Evolutionary conservation across 805 yeast genomes (phyloP), one percentile per base, ranked within the genome.

Genomic region (Wickerhamomyces sydowiorum): DNA sequence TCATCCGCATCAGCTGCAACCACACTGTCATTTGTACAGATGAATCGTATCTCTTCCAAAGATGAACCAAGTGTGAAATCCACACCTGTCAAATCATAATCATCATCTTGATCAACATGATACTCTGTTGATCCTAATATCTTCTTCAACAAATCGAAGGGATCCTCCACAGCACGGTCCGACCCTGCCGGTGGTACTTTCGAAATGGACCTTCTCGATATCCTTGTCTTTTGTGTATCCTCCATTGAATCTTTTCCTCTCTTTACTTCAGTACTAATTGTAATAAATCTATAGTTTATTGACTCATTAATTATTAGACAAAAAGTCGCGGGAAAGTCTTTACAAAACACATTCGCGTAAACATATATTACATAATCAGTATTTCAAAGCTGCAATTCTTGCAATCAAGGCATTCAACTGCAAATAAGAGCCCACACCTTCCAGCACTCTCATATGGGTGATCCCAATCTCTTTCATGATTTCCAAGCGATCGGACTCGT

Each of bases 371-470:
- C n/a, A n/a, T n/a, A n/a, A n/a, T n/a, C 13, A 32, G 14, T 33
- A 22, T 27, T 34, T 25, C 23, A 50, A 20, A 19, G 43, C 47
- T 3, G 48, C 36, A 9, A 70, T 59, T 52, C 73, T 82, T 18
- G 96, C 83, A 36, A 88, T 65, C 67, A 93, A 70, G 7, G 96
- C 95, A 38, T 88, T 82, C 47, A 93, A 64, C 58, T 93, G 99
- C 45, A 93, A 66, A 59, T 84, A 84, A 0, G 96, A 80, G 10
- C 88, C 78, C 4, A 93, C 95, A 48, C 99, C 99, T 63, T 93
- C 98, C 38, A 93, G 67, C 2, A 93, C 82, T 47, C 96, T 70
- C 90, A 93, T 82, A 59, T 93, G 99, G 1, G 88, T 78, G 48
- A 85, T 78, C 5, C 99, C 99, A 36, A 93, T 87, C 52, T 86